Conservation (phyloP, 257 asterid species). For the Coffea canephora region DNA sequence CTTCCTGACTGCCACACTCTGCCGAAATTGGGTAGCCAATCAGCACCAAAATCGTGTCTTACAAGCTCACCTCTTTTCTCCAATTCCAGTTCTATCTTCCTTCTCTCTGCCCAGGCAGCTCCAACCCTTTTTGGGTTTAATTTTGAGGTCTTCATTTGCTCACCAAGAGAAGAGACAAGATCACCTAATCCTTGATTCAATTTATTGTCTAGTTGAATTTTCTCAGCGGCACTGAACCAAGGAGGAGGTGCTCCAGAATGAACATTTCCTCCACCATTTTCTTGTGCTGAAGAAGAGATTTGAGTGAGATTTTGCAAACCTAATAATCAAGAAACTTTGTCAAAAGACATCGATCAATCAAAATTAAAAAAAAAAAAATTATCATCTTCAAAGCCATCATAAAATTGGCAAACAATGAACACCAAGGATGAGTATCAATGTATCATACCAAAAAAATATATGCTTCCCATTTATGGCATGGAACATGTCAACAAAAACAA, state of each 20-base stretch:
- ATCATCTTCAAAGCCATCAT: background rate
- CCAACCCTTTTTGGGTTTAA: constrained; percentile 92
- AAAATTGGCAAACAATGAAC: background rate
- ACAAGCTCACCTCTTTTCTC: constrained; percentile 72
- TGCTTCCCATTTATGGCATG: background rate
- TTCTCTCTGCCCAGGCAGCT: constrained; percentile 99
- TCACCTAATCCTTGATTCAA: constrained; percentile 26
- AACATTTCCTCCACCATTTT: constrained; percentile 57
- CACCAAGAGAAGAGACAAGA: constrained; percentile 22
- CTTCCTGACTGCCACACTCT: constrained; percentile 96
- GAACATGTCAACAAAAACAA: background rate
- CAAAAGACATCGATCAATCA: background rate
- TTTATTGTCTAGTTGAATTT: constrained; percentile 30
- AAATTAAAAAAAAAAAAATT: background rate
- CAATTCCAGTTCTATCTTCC: constrained; percentile 80
- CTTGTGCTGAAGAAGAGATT: constrained; percentile 39
- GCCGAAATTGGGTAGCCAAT: constrained; percentile 97
- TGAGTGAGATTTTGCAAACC: constrained; percentile 41
- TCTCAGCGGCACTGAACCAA: constrained; percentile 55
- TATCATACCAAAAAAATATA: background rate
- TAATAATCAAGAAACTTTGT: constrained; percentile 16
- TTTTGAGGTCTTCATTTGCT: constrained; percentile 50
- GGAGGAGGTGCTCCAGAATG: constrained; percentile 97
- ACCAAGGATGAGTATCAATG: background rate
- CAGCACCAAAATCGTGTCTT: constrained; percentile 41